These are phyloP conservation scores for Heritiera fomes DNA, from an alignment of 345 rosid species.

Conservation along the genomic window DNA sequence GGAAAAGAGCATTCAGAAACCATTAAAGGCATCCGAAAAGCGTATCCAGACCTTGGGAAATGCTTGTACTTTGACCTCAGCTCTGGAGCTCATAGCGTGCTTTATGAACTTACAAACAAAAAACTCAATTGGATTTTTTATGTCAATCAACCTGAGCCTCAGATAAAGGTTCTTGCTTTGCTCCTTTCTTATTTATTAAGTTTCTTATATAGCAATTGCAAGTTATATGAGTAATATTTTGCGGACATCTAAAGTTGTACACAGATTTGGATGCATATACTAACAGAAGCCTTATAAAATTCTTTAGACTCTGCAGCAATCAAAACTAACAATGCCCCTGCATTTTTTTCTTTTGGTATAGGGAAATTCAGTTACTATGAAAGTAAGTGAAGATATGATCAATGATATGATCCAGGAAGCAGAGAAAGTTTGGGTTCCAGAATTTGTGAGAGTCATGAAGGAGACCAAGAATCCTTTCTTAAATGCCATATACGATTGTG, in stretches of 20 bases:
- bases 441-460: constrained; percentile 56
- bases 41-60: constrained; percentile 68
- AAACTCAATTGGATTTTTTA: constrained; percentile 85
- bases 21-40: constrained; percentile 45
- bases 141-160: constrained; percentile 69
- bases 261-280: neutral
- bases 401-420: constrained; percentile 61
- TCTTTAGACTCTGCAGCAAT: neutral
- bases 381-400: constrained; percentile 57
- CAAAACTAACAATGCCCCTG: neutral
- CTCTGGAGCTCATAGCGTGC: constrained; percentile 47
- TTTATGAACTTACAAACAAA: constrained; percentile 61
- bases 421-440: constrained; percentile 63
- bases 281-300: neutral
- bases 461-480: constrained; percentile 81
- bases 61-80: constrained; percentile 67
- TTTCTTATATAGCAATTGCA: neutral
- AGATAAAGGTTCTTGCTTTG: constrained; percentile 61
- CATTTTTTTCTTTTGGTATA: constrained; percentile 21
- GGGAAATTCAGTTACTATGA: constrained; percentile 69
- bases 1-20: constrained; percentile 53
- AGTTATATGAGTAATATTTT: no score
- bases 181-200: neutral
- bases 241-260: no score
- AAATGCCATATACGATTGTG: constrained; percentile 70